Evolutionary conservation across 805 yeast genomes (phyloP).

Genomic region (Metschnikowia vanudenii): DNA sequence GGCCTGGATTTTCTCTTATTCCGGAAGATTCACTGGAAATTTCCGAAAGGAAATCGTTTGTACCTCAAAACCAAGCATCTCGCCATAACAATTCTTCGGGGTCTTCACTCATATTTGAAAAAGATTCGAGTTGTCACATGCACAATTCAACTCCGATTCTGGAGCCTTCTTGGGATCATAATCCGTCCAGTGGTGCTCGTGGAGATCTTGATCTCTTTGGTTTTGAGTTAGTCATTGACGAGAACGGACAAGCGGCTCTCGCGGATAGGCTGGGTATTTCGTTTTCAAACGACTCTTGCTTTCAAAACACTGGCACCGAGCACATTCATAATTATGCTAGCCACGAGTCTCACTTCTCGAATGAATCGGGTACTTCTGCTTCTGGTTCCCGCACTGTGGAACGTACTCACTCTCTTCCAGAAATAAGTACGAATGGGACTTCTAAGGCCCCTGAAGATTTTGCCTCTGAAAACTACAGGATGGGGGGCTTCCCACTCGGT

Average conservation of each 20-base stretch:
- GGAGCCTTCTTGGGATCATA: not conserved
- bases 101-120: not conserved
- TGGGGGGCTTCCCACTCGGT: not conserved
- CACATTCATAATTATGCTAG: not conserved
- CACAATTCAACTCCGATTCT: not conserved
- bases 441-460: not conserved
- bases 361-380: not conserved
- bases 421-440: not conserved
- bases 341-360: not conserved
- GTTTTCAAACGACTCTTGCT: not conserved
- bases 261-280: slow-evolving; percentile 11
- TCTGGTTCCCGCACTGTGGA: not conserved
- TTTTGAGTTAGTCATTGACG: slow-evolving; percentile 39
- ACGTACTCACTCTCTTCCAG: not conserved
- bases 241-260: slow-evolving; percentile 41
- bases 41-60: not conserved
- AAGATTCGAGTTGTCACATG: not conserved
- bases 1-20: slow-evolving; percentile 3
- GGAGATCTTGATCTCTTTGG: slow-evolving; percentile 21
- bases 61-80: not conserved
- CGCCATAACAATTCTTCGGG: not conserved
- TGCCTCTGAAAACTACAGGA: not conserved
- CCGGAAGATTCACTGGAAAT: not conserved
- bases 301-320: not conserved
- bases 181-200: not conserved